Conservation (phyloP, 2,329 filamentous ascomycete genomes). For the Sclerotinia nivalis region DNA sequence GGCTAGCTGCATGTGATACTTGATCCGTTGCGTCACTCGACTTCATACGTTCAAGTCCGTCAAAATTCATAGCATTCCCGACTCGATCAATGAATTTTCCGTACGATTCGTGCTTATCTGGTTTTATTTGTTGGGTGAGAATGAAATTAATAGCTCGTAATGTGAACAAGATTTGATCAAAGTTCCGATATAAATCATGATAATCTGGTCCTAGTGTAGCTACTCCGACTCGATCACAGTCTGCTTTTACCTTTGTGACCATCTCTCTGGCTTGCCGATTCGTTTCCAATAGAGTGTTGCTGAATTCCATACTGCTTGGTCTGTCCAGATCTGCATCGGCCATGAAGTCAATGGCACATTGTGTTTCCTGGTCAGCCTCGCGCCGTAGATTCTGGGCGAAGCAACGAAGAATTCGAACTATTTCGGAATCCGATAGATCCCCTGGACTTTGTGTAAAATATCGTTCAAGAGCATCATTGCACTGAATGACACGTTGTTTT, state of each 20-base stretch:
- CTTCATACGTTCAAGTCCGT: not conserved
- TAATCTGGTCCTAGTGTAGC: not conserved
- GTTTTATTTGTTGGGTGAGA: not conserved
- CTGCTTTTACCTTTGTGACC: not conserved
- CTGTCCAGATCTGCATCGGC: not conserved
- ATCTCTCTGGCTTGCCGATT: not conserved
- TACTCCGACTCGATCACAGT: not conserved
- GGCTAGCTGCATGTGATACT: not conserved
- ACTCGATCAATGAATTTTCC: not conserved
- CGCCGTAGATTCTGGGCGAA: not conserved
- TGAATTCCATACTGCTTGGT: not conserved
- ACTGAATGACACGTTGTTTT: not conserved
- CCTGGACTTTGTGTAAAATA: not conserved
- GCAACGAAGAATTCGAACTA: not conserved
- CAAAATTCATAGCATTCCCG: not conserved
- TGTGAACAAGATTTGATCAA: not conserved
- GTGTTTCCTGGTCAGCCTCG: slow-evolving; percentile 2
- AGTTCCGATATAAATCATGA: not conserved
- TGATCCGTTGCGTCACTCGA: not conserved
- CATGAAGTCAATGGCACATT: slow-evolving; percentile 6
- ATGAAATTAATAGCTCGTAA: not conserved
- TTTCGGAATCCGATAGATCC: not conserved
- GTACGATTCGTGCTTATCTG: not conserved
- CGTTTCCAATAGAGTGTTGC: not conserved
- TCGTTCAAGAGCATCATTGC: not conserved